Conservation (phyloP, 768 basidiomycete genomes). For the Terana coerulea region DNA sequence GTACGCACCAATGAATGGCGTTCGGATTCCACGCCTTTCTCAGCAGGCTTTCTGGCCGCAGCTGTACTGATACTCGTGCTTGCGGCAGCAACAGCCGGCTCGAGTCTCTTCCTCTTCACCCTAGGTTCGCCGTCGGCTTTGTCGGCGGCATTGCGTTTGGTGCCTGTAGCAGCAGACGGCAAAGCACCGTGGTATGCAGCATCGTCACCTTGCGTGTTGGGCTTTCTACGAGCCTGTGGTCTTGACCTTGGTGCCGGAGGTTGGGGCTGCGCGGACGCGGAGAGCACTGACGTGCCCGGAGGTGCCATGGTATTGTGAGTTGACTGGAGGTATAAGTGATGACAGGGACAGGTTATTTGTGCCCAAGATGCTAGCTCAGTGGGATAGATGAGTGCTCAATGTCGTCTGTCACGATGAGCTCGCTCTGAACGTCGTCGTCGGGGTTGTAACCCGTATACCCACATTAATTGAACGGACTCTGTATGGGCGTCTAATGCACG, state of each 20-base stretch:
- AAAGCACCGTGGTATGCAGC: conserved; percentile 48
- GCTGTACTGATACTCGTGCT: not conserved
- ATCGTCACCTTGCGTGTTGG: conserved; percentile 49
- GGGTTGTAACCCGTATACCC: no score
- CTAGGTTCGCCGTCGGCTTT: conserved; percentile 72
- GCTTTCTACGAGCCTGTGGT: conserved; percentile 19
- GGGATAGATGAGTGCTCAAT: no score
- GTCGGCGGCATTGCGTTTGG: conserved; percentile 65
- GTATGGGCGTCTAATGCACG: conserved; percentile 1
- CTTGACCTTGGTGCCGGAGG: conserved; percentile 2
- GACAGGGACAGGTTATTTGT: no score
- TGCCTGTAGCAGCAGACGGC: conserved; percentile 25
- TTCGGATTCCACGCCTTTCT: conserved; percentile 16
- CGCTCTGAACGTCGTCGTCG: no score
- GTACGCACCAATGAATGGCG: conserved; percentile 22
- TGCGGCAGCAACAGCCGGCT: conserved; percentile 31
- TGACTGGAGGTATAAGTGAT: no score
- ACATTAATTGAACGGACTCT: no score
- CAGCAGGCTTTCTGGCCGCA: conserved; percentile 10
- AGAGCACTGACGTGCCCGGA: not conserved
- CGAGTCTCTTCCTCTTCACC: conserved; percentile 69
- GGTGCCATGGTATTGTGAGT: conserved; percentile 10
- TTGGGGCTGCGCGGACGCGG: not conserved
- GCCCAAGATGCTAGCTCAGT: no score
- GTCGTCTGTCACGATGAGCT: no score